A percentile compares a stretch with the other conserved stretches of the same genome.
These are phyloP conservation scores for Nepenthes alata DNA, from an alignment of 179 eudicot species.

Conservation along the genomic window DNA sequence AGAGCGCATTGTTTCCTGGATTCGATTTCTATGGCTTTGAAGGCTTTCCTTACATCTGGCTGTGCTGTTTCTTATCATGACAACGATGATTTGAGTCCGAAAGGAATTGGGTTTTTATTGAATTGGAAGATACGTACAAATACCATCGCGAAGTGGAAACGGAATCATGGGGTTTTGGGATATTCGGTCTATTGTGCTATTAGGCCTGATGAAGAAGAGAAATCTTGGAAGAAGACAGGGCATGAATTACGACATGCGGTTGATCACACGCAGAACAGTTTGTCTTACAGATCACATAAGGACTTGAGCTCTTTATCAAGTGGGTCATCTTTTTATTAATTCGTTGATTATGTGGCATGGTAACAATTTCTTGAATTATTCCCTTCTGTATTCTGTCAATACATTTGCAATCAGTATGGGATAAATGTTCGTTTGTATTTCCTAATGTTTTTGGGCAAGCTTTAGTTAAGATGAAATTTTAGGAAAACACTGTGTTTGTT, in stretches of 20 bases:
- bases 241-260: slow-evolving; percentile 10
- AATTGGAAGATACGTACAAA: slow-evolving; percentile 9
- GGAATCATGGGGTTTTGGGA: neutral
- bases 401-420: too few relatives aligned
- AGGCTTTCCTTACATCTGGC: slow-evolving; percentile 8
- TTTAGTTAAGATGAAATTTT: too few relatives aligned
- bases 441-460: too few relatives aligned
- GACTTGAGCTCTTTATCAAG: slow-evolving; percentile 22
- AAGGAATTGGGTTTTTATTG: slow-evolving; percentile 10
- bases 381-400: too few relatives aligned
- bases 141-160: slow-evolving; percentile 7
- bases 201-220: slow-evolving; percentile 6
- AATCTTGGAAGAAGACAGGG: neutral
- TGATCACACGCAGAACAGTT: slow-evolving; percentile 11
- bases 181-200: slow-evolving; percentile 1
- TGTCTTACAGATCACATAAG: slow-evolving; percentile 9
- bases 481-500: too few relatives aligned
- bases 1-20: neutral
- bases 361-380: too few relatives aligned
- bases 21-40: slow-evolving; percentile 16
- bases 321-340: slow-evolving; percentile 8
- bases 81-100: slow-evolving; percentile 11
- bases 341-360: too few relatives aligned
- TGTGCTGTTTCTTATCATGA: slow-evolving; percentile 13
- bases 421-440: too few relatives aligned